Percentiles rank a stretch among this genome's conserved stretches.
Evolutionary conservation across 1,284 basidiomycete genomes (phyloP).

Genomic region (Takashimella tepidaria): DNA sequence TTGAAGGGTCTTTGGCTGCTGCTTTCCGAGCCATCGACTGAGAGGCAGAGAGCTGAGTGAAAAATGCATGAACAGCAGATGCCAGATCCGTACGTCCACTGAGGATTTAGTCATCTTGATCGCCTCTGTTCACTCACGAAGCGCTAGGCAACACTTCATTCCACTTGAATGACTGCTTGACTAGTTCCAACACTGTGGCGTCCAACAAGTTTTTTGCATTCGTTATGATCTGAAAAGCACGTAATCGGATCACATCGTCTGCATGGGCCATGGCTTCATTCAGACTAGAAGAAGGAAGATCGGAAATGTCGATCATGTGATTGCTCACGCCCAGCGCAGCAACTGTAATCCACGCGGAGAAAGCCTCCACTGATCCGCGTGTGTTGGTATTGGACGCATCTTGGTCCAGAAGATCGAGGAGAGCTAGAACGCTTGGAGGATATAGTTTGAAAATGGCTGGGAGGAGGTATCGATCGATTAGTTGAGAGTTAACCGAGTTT

Average conservation of each 20-base stretch:
- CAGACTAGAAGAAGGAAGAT: constrained; percentile 20
- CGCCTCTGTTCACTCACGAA: constrained; percentile 21
- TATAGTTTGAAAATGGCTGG: constrained; percentile 25
- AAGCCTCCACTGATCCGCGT: constrained; percentile 6
- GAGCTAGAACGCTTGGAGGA: constrained; percentile 5
- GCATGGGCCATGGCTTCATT: constrained; percentile 29
- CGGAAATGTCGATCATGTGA: constrained; percentile 17
- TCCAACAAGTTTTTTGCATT: constrained; percentile 26
- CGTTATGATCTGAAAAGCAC: constrained; percentile 32
- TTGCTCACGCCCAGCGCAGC: constrained; percentile 34
- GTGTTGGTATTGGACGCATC: neutral
- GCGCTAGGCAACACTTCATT: constrained; percentile 28
- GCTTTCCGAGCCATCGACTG: neutral
- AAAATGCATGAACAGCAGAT: constrained; percentile 31
- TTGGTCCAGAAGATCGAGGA: constrained; percentile 20
- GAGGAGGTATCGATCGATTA: constrained; percentile 30
- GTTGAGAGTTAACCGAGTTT: constrained; percentile 10
- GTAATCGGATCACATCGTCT: constrained; percentile 27
- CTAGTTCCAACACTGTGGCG: constrained; percentile 16
- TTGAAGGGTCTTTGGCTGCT: neutral
- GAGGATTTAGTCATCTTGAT: neutral
- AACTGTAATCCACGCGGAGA: constrained; percentile 34
- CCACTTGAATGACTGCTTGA: constrained; percentile 24
- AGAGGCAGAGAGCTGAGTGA: constrained; percentile 18
- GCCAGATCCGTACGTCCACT: constrained; percentile 36